A percentile compares a stretch with the other conserved stretches of the same genome.
Evolutionary conservation across 2,329 filamentous ascomycete species (phyloP).

Genomic region (Fusarium penzigii): DNA sequence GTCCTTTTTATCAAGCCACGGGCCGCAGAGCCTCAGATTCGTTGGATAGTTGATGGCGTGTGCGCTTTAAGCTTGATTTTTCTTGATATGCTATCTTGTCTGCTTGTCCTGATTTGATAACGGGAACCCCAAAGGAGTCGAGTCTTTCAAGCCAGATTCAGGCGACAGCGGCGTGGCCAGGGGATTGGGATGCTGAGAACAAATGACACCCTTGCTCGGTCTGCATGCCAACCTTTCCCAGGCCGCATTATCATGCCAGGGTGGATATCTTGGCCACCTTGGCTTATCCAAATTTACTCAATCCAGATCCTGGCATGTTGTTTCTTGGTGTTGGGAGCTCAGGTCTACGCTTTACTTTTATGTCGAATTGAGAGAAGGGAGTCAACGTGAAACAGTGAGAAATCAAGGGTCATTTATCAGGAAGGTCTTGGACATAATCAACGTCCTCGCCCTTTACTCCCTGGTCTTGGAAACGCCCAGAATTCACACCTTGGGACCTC

Average conservation of each 20-base stretch:
- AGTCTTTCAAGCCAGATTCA: background rate
- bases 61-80: background rate
- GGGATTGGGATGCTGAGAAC: conserved; percentile 6
- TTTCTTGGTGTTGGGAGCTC: conserved; percentile 1
- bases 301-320: background rate
- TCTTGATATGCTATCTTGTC: background rate
- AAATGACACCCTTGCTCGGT: conserved; percentile 3
- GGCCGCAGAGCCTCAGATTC: conserved; percentile 11
- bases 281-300: background rate
- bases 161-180: conserved; percentile 1
- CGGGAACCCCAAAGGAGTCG: too few relatives aligned
- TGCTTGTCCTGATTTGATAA: conserved; percentile 28
- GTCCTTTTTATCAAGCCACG: background rate
- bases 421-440: conserved; percentile 4
- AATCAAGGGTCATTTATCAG: conserved; percentile 6
- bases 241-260: conserved; percentile 15
- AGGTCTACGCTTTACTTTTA: background rate
- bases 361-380: background rate
- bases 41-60: background rate
- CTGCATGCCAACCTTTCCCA: conserved; percentile 10
- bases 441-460: conserved; percentile 5
- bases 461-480: conserved; percentile 11
- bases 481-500: conserved; percentile 9
- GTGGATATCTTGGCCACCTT: background rate
- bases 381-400: conserved; percentile 1